Percentiles rank a stretch among this genome's conserved stretches.
Conservation (phyloP, 352 stramenopile species). For the Globisporangium megalacanthum region DNA sequence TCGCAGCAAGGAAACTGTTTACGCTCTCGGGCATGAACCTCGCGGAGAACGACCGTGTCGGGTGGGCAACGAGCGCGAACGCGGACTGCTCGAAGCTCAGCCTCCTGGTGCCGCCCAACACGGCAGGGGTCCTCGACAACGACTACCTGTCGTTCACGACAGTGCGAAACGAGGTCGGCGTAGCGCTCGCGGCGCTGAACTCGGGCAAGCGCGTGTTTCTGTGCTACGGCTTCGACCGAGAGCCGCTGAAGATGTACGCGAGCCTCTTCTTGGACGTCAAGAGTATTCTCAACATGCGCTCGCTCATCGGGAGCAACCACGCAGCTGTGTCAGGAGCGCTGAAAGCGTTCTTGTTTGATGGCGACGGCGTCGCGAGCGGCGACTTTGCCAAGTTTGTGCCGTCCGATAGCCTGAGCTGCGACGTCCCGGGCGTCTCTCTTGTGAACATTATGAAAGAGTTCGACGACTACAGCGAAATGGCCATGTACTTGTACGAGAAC, state of each 20-base stretch:
- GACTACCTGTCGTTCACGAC: constrained; percentile 47
- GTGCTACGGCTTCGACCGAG: constrained; percentile 57
- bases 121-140: constrained; percentile 18
- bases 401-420: constrained; percentile 23
- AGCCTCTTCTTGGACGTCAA: constrained; percentile 53
- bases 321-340: constrained; percentile 36
- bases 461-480: constrained; percentile 54
- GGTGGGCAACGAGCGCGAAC: constrained; percentile 32
- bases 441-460: constrained; percentile 62
- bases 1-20: constrained; percentile 37
- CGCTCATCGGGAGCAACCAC: constrained; percentile 30
- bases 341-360: constrained; percentile 65
- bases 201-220: constrained; percentile 52
- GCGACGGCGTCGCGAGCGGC: constrained; percentile 45
- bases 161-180: constrained; percentile 20
- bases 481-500: constrained; percentile 67
- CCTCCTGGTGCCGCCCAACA: constrained; percentile 24
- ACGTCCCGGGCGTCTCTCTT: constrained; percentile 29
- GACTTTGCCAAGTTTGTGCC: constrained; percentile 66
- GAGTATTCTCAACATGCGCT: constrained; percentile 46
- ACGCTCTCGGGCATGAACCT: constrained; percentile 42
- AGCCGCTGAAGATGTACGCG: constrained; percentile 47
- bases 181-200: constrained; percentile 35
- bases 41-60: constrained; percentile 36
- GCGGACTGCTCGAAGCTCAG: constrained; percentile 29